A percentile compares a stretch with the other conserved stretches of the same genome.
These are phyloP conservation scores for Platanthera zijinensis DNA, from an alignment of 106 monocot genomes.

Conservation along the genomic window DNA sequence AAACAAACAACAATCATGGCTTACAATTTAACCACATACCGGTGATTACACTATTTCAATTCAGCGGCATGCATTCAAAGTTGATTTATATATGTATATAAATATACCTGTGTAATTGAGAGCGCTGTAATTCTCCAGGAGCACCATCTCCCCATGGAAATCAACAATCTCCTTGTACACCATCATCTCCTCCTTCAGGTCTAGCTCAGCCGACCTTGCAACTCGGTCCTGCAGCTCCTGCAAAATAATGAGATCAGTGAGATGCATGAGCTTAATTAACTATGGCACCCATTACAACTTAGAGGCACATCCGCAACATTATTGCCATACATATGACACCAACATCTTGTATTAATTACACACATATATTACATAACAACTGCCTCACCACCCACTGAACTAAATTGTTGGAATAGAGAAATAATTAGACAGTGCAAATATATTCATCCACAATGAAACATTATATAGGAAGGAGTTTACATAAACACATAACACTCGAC, in stretches of 20 bases:
- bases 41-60: background rate
- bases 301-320: too few relatives aligned
- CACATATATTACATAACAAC: too few relatives aligned
- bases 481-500: too few relatives aligned
- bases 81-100: background rate
- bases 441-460: too few relatives aligned
- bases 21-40: background rate
- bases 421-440: too few relatives aligned
- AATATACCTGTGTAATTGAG: constrained; percentile 80
- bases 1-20: background rate
- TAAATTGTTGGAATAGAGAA: too few relatives aligned
- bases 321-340: too few relatives aligned
- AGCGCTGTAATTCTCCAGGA: constrained; percentile 89
- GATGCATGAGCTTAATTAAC: too few relatives aligned
- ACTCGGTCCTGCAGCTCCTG: constrained; percentile 69
- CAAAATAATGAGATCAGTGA: background rate
- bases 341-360: too few relatives aligned
- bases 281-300: too few relatives aligned
- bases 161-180: constrained; percentile 77
- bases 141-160: constrained; percentile 94
- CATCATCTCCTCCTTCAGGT: constrained; percentile 55
- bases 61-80: background rate
- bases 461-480: too few relatives aligned
- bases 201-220: constrained; percentile 9
- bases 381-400: too few relatives aligned